Percentiles rank a stretch among this genome's conserved stretches.
These are phyloP conservation scores for Nigrograna mackinnonii DNA, from an alignment of 2,329 filamentous ascomycete species.

Conservation along the genomic window DNA sequence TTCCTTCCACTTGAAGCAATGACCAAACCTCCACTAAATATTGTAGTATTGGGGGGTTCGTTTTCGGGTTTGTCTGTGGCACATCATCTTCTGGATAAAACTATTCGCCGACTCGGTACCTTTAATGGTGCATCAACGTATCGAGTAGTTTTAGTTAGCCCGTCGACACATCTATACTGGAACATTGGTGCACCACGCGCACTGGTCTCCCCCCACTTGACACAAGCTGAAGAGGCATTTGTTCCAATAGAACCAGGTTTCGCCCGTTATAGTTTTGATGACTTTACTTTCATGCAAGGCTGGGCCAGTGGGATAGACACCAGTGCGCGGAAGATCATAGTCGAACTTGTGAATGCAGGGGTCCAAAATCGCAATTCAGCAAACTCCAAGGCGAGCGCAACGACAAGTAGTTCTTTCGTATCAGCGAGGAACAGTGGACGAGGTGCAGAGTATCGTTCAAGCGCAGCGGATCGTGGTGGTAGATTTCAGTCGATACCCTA, in stretches of 20 bases:
- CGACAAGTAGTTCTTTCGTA: background rate
- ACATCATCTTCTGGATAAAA: slow-evolving; percentile 35
- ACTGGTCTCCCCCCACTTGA: slow-evolving; percentile 27
- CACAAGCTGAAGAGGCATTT: slow-evolving; percentile 31
- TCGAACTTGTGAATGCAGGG: slow-evolving; percentile 14
- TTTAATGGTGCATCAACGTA: slow-evolving; percentile 28
- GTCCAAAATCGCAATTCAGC: slow-evolving; percentile 2
- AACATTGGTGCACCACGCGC: slow-evolving; percentile 42
- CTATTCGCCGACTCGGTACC: slow-evolving; percentile 25
- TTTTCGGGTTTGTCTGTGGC: slow-evolving; percentile 39
- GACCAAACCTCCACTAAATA: slow-evolving; percentile 27
- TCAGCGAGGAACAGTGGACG: no score
- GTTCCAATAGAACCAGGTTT: slow-evolving; percentile 36
- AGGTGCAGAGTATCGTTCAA: slow-evolving; percentile 5
- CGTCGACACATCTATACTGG: slow-evolving; percentile 43
- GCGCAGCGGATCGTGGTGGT: background rate
- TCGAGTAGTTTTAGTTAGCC: slow-evolving; percentile 36
- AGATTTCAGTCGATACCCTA: slow-evolving; percentile 27
- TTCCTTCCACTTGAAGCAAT: no score
- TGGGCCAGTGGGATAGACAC: slow-evolving; percentile 27
- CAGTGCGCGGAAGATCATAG: slow-evolving; percentile 22
- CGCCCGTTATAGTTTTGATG: slow-evolving; percentile 28
- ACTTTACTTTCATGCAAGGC: slow-evolving; percentile 40
- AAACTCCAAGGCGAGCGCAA: slow-evolving; percentile 2
- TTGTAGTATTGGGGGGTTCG: slow-evolving; percentile 41